Conservation (phyloP, 257 asterid species). For the Nicotiana noctiflora region DNA sequence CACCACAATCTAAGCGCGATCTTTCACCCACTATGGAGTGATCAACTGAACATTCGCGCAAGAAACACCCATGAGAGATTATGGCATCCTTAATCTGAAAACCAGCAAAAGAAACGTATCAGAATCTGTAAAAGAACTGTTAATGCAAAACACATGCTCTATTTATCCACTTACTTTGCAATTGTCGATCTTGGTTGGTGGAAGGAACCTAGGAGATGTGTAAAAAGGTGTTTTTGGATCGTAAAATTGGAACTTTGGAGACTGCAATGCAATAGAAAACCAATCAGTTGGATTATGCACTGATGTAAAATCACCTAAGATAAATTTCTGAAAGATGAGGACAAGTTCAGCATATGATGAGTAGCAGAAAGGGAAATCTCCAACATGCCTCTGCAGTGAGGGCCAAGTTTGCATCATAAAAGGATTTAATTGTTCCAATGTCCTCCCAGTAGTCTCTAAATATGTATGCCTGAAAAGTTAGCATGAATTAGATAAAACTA, state of each 20-base stretch:
- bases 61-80: slow-evolving; percentile 93
- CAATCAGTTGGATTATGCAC: background rate
- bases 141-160: background rate
- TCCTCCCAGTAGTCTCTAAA: slow-evolving; percentile 99
- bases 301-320: background rate
- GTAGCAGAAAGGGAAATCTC: background rate
- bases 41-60: slow-evolving; percentile 69
- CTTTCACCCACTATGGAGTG: slow-evolving; percentile 94
- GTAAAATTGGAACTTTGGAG: slow-evolving; percentile 70
- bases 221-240: slow-evolving; percentile 92
- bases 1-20: slow-evolving; percentile 85
- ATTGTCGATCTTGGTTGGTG: slow-evolving; percentile 85
- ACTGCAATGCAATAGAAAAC: slow-evolving; percentile 43
- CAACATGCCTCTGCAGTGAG: slow-evolving; percentile 65
- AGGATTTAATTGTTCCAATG: slow-evolving; percentile 79
- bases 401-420: slow-evolving; percentile 85
- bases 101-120: background rate
- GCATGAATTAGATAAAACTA: background rate
- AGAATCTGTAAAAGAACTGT: background rate
- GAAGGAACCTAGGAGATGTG: slow-evolving; percentile 92
- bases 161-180: slow-evolving; percentile 46
- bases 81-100: slow-evolving; percentile 84
- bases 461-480: slow-evolving; percentile 56
- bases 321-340: background rate
- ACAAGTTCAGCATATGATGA: background rate